Evolutionary conservation across 768 basidiomycete genomes (phyloP), one percentile per base, ranked within the genome.

Genomic region (Russula sp.): DNA sequence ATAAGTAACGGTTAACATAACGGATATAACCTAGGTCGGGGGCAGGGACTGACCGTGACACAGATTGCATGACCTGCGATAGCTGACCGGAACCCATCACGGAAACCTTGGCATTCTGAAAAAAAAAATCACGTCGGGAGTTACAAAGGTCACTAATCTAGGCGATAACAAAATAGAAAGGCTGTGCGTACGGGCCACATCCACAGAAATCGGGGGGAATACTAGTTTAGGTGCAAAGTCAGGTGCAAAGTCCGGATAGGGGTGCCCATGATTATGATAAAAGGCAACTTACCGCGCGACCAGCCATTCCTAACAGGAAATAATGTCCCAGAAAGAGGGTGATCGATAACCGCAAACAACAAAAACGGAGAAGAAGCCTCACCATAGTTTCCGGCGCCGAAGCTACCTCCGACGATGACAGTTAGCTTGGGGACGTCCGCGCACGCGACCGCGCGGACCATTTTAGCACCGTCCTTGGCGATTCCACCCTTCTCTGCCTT

Each of bases 11-110:
- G 9, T 46, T 41, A 18, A 3, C 25, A 29, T 29, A 29, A 29
- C 25, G 25, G 25, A 29, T 34, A n/a, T 9, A 3, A 10, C 13
- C 8, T 29, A 10, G 7, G 20, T 1, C 11, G 20, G 38, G 20
- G 8, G 13, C 35, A 11, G 2, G 11, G 48, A 73, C 79, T 39
- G 74, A 92, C 85, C 84, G 89, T 11, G 92, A 93, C 16, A 97
- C 93, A 0, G 84, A 82, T 14, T 87, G 77, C 95, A 98, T 98
- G 43, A 98, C 94, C 69, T 91, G 87, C 10, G 91, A 92, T 29
- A 98, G 81, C 70, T 97, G 95, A 9, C 85, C 89, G 2, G 90
- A 91, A 39, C 95, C 94, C 94, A 98, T 98, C 41, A 98, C 95
- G 16, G 88, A 90, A 2, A 96, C 87, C 73, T 89, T 94, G 39